Percentiles rank a stretch among this genome's conserved stretches.
These are phyloP conservation scores for Tolypocladium tundrense DNA, from an alignment of 2,329 filamentous ascomycete genomes.

Conservation along the genomic window DNA sequence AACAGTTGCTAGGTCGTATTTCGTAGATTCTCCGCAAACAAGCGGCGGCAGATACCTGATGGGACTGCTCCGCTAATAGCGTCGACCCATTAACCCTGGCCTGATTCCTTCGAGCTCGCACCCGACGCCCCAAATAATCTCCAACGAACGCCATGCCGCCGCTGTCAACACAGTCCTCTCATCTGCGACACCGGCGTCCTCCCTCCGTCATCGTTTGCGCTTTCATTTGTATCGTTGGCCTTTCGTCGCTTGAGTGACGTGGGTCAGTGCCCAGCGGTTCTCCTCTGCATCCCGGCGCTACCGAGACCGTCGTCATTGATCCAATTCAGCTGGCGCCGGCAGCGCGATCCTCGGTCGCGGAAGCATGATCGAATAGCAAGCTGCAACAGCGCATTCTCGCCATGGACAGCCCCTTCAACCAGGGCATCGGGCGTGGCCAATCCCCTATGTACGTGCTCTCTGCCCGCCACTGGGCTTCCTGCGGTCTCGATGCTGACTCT, in stretches of 20 bases:
- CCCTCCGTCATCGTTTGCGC: background rate
- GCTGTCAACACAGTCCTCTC: background rate
- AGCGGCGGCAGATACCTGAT: background rate
- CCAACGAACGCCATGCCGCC: background rate
- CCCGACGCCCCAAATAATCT: background rate
- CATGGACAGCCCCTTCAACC: conserved; percentile 20
- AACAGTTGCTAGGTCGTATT: background rate
- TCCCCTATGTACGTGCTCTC: conserved; percentile 14
- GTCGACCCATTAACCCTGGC: background rate
- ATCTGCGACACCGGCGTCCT: background rate
- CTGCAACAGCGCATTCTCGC: conserved; percentile 2
- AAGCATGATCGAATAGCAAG: conserved; percentile 3
- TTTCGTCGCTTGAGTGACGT: background rate
- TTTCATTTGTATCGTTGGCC: background rate
- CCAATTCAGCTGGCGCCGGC: background rate
- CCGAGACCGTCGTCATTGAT: background rate
- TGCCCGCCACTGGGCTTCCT: background rate
- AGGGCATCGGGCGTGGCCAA: conserved; percentile 16
- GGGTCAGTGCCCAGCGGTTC: background rate
- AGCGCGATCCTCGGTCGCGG: background rate
- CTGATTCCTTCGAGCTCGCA: background rate
- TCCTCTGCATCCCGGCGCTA: background rate
- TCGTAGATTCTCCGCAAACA: background rate
- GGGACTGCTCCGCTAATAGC: background rate
- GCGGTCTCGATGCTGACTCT: conserved; percentile 6